Base-by-base conservation (phyloP, 768 basidiomycete species). In the Roridomyces roridus region DNA sequence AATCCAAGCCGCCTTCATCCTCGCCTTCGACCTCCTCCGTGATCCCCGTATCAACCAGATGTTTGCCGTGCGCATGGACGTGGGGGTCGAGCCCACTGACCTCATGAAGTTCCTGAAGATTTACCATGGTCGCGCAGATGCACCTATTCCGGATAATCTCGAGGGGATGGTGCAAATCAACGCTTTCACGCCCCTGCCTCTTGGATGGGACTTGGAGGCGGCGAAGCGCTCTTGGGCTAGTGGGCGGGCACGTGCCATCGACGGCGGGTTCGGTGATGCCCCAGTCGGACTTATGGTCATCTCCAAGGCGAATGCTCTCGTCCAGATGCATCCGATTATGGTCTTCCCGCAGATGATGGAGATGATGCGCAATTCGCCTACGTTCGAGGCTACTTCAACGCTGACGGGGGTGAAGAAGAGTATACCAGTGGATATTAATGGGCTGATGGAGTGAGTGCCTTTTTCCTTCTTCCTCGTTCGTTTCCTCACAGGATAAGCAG, bases 131-230 rank as follows among this genome's bases (percentile, higher is more conserved):
- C 43, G 43, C 34, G n/a, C n/a, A n/a, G n/a, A n/a, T n/a, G n/a
- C n/a, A n/a, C n/a, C 35, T 35, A 20, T 20, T 37, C 21, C 15
- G 14, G 43, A 50, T 9, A 45, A 50, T 5, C 28, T 9, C 11
- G 26, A 45, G 43, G 55, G 48, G n/a, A 57, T 57, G 55, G 43
- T 57, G 43, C 55, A 57, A 40, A 40, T 57, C 20, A 57, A 57
- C 43, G 55, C 55, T 10, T 57, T 57, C 35, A 57, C 55, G 36
- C 55, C 55, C 36, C 48, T 57, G 17, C 54, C 54, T 25, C 40
- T 48, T 15, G 37, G 35, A 28, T 45, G 42, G 41, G 45, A 45
- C 35, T 39, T 42, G 34, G 17, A 37, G 48, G 45, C 45, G 18
- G 47, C 48, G 48, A 21, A 23, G 43, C 48, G 40, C 10, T n/a